Evolutionary conservation across 352 stramenopile species (phyloP), one percentile per base, ranked within the genome.

Genomic region (Thalassiosira livingstoniorum): DNA sequence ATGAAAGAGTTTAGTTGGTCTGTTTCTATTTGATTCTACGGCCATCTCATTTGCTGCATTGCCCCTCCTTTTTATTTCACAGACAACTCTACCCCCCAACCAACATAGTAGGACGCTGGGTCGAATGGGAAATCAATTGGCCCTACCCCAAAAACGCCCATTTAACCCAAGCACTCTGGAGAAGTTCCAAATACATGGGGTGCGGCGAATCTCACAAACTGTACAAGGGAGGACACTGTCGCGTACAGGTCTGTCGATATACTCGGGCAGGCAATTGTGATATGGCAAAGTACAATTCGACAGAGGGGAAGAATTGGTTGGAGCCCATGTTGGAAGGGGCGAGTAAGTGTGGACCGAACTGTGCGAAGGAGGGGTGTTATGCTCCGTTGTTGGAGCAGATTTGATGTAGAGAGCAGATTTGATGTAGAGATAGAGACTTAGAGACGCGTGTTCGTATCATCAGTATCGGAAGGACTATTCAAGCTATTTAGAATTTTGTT

Each of bases 41-140:
- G 7, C 15, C 39, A 7, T 7, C 39, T 15, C 39, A 15, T 15
- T 7, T 15, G 7, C 15, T 47, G 39, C 39, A 47, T 47, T 15
- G 21, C 21, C 21, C 47, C n/a, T 27, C 10, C 21, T 58, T 79
- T 43, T n/a, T n/a, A n/a, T n/a, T n/a, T n/a, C n/a, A n/a, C 45
- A 61, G 60, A 1, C 60, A 79, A 37, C 71, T 79, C 21, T 79
- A 79, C n/a, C 71, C 60, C 27, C 58, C 62, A 0, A 61, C 27
- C n/a, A 79, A 68, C n/a, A 79, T 79, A 39, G 71, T 79, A 37
- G 61, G 71, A n/a, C 60, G 71, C 1, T 79, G 71, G 71, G 71
- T 79, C 25, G 71, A 79, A 7, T 72, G 64, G 32, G 71, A 79
- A 65, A 18, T 67, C 0, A 60, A 67, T 7, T 23, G 60, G n/a